A percentile compares a stretch with the other conserved stretches of the same genome.
These are phyloP conservation scores for Elaphomyces granulatus DNA, from an alignment of 495 filamentous ascomycete genomes.

Conservation along the genomic window DNA sequence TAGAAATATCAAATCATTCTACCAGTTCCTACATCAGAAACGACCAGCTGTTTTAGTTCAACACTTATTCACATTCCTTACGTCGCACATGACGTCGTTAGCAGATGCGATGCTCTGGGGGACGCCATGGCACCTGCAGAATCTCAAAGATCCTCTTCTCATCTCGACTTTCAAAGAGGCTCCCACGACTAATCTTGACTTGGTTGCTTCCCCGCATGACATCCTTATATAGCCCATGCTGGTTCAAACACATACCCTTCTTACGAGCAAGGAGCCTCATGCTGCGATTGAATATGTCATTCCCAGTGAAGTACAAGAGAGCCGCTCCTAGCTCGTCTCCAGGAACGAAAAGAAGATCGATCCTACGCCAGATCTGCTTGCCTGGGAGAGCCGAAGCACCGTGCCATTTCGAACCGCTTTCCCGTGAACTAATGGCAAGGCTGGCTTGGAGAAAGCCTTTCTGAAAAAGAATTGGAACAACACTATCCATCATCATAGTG, in stretches of 20 bases:
- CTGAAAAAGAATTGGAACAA: slow-evolving; percentile 47
- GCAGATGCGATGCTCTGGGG: slow-evolving; percentile 68
- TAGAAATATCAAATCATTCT: too few relatives aligned
- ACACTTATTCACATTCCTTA: too few relatives aligned
- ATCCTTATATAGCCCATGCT: slow-evolving; percentile 65
- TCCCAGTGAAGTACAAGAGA: slow-evolving; percentile 89
- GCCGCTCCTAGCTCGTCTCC: slow-evolving; percentile 73
- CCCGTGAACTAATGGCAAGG: slow-evolving; percentile 31
- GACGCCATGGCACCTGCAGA: slow-evolving; percentile 77
- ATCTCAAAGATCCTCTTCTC: slow-evolving; percentile 80
- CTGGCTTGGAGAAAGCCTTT: slow-evolving; percentile 45
- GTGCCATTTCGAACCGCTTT: slow-evolving; percentile 65
- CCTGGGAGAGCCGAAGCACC: slow-evolving; percentile 60
- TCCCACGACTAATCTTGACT: slow-evolving; percentile 55
- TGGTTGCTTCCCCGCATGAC: slow-evolving; percentile 46
- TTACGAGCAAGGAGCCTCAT: slow-evolving; percentile 69
- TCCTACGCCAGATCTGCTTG: slow-evolving; percentile 52
- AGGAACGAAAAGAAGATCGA: slow-evolving; percentile 81
- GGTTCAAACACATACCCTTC: slow-evolving; percentile 79
- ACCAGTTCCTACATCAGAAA: too few relatives aligned
- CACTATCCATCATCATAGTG: slow-evolving; percentile 42
- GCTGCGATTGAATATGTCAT: slow-evolving; percentile 92
- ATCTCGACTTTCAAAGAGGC: slow-evolving; percentile 57
- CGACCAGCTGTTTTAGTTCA: too few relatives aligned
- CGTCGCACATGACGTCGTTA: slow-evolving; percentile 23